Base-by-base conservation (phyloP, 352 stramenopile genomes). In the Globisporangium acanthophoron region DNA sequence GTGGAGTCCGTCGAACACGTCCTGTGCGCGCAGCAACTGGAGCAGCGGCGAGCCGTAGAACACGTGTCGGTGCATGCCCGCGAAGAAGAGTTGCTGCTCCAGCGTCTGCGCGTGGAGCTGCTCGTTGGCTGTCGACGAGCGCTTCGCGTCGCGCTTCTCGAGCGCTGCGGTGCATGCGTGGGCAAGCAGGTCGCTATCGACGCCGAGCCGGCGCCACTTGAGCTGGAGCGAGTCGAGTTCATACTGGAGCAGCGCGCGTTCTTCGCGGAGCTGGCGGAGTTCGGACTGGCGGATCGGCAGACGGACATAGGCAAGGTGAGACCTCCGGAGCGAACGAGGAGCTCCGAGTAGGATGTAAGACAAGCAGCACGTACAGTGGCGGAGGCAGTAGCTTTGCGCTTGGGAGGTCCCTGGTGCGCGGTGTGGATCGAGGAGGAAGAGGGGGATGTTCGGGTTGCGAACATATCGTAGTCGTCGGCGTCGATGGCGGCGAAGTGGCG, bases 31-130 rank as follows among this genome's bases (percentile, higher is more conserved):
- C 13, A 70, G 66, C 1, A 67, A 52, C n/a, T 66, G 52, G 24
- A 78, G 53, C 40, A 87, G 53, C 21, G 77, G 77, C 27, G 72
- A 77, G 49, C 78, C 67, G 3, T 70, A 64, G 54, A 85, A 64
- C n/a, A 73, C 52, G 35, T 67, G 76, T 16, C 35, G 29, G 43
- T 87, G 77, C 20, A 87, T 49, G 0, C 72, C 77, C 27, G 77
- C 74, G 27, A 87, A 69, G 52, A 77, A 80, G 54, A 87, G 65
- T 60, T 87, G 77, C 52, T 87, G 77, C 59, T 85, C 66, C 49
- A 77, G 51, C n/a, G 80, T 59, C 59, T 83, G 77, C 56, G 78
- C 68, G 45, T 75, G 74, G 24, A 87, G 64, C 52, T 69, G 54
- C 2, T 64, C 58, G 56, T 85, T 87, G 13, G 74, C 50, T 15